Evolutionary conservation across 306 rosid genomes (phyloP).

Genomic region (Pterocarpus santalinus): DNA sequence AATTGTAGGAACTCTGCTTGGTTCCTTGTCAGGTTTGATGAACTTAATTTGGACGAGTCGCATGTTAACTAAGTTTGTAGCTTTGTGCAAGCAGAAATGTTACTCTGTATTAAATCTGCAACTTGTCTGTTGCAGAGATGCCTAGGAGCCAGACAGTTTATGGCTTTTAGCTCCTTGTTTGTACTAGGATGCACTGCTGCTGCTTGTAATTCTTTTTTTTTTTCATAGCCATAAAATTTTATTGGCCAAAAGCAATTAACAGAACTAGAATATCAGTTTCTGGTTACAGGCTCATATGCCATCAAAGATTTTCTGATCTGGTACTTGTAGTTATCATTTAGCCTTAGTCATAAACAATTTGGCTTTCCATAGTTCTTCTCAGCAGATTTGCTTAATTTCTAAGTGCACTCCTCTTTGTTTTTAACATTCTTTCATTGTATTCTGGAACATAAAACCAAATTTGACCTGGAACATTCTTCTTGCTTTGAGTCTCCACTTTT

Average conservation of each 20-base stretch:
- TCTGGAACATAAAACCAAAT: background rate
- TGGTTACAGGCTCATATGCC: background rate
- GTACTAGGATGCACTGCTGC: conserved; percentile 5
- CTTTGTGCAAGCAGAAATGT: background rate
- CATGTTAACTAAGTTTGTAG: conserved; percentile 9
- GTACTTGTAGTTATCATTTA: conserved; percentile 18
- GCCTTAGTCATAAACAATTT: background rate
- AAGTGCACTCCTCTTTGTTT: background rate
- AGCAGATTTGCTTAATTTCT: conserved; percentile 13
- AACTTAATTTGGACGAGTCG: background rate
- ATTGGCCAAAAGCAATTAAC: background rate
- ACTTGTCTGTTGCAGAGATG: conserved; percentile 12
- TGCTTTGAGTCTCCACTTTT: too few species aligned
- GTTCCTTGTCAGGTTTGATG: background rate
- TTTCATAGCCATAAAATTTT: background rate
- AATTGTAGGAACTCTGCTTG: conserved; percentile 5
- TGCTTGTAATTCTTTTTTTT: conserved; percentile 5
- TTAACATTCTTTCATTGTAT: background rate
- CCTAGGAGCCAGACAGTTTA: background rate
- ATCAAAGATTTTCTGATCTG: conserved; percentile 1
- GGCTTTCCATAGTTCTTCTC: conserved; percentile 19
- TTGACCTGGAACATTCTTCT: too few species aligned
- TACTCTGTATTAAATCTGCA: background rate
- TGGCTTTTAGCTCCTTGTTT: conserved; percentile 22
- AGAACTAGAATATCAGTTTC: conserved; percentile 16